Conservation (phyloP, 768 basidiomycete genomes). For the Amanita molliuscula region DNA sequence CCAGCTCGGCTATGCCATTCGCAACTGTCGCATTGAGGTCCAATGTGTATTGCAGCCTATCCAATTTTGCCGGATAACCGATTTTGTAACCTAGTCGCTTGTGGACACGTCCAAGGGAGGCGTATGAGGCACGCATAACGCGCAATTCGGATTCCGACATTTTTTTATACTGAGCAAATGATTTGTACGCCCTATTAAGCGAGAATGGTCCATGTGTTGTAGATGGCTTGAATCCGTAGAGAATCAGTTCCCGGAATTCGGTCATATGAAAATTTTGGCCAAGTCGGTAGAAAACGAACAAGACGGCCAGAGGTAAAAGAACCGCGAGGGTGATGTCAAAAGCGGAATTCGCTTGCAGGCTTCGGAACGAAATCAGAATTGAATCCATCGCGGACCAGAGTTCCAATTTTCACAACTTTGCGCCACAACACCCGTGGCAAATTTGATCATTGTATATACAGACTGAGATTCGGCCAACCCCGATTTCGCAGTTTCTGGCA, state of each 20-base stretch:
- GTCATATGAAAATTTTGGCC: constrained; percentile 16
- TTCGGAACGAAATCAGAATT: background rate
- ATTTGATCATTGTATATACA: too few species aligned
- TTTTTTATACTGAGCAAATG: constrained; percentile 32
- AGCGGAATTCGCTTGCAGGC: background rate
- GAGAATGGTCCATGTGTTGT: constrained; percentile 28
- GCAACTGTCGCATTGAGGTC: constrained; percentile 27
- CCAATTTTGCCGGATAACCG: constrained; percentile 45
- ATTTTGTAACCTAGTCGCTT: constrained; percentile 40
- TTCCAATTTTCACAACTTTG: background rate
- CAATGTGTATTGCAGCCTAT: constrained; percentile 29
- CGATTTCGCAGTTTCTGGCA: too few species aligned
- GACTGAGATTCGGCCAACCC: too few species aligned
- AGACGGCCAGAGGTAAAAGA: constrained; percentile 27
- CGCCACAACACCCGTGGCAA: too few species aligned
- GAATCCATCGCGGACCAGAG: background rate
- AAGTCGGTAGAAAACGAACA: constrained; percentile 20
- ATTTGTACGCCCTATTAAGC: constrained; percentile 28
- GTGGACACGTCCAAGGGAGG: constrained; percentile 30
- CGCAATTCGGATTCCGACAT: constrained; percentile 31
- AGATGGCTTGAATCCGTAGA: constrained; percentile 11
- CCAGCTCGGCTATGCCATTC: constrained; percentile 29
- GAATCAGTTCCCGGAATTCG: constrained; percentile 19
- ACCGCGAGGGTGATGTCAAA: constrained; percentile 29
- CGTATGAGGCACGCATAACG: constrained; percentile 32